phyloP scores from a whole-genome alignment of 2,329 filamentous ascomycete species.

The Didymella sp. region DNA sequence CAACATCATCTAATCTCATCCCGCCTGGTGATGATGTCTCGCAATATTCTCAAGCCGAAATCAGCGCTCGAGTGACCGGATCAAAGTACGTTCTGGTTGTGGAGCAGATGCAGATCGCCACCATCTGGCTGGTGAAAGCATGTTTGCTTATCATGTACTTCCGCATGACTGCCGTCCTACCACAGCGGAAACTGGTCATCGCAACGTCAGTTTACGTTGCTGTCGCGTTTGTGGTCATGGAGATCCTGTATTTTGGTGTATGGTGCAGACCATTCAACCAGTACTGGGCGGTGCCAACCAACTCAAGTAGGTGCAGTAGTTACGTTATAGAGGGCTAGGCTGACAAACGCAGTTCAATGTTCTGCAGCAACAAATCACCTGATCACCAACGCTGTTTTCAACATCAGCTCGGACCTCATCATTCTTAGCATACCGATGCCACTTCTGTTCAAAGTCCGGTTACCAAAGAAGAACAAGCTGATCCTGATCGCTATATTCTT shows the following conservation, averaged over 20 bases:
- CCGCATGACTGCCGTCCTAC: slow-evolving; percentile 54
- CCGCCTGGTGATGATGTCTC: slow-evolving; percentile 42
- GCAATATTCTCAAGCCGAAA: slow-evolving; percentile 46
- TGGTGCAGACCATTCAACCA: slow-evolving; percentile 63
- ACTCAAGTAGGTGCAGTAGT: slow-evolving; percentile 30
- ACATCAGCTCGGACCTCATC: slow-evolving; percentile 56
- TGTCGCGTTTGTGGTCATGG: slow-evolving; percentile 55
- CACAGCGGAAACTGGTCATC: slow-evolving; percentile 49
- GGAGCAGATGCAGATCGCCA: slow-evolving; percentile 61
- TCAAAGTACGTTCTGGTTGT: slow-evolving; percentile 63
- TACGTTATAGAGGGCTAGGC: background rate
- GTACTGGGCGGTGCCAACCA: slow-evolving; percentile 60
- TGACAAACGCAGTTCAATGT: slow-evolving; percentile 49
- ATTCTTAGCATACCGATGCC: slow-evolving; percentile 57
- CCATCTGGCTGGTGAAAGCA: slow-evolving; percentile 61
- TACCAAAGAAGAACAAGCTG: slow-evolving; percentile 59
- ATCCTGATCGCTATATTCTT: slow-evolving; percentile 63
- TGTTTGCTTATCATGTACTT: slow-evolving; percentile 63
- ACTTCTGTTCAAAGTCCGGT: slow-evolving; percentile 53
- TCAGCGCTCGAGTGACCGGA: slow-evolving; percentile 56
- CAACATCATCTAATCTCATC: slow-evolving; percentile 47
- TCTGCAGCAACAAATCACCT: slow-evolving; percentile 51
- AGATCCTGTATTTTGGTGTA: slow-evolving; percentile 59
- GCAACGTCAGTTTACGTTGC: slow-evolving; percentile 55
- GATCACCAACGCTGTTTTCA: slow-evolving; percentile 52